Evolutionary conservation across 1,139 yeast genomes (phyloP), one percentile per base, ranked within the genome.

Genomic region (Debaryomyces fabryi): DNA sequence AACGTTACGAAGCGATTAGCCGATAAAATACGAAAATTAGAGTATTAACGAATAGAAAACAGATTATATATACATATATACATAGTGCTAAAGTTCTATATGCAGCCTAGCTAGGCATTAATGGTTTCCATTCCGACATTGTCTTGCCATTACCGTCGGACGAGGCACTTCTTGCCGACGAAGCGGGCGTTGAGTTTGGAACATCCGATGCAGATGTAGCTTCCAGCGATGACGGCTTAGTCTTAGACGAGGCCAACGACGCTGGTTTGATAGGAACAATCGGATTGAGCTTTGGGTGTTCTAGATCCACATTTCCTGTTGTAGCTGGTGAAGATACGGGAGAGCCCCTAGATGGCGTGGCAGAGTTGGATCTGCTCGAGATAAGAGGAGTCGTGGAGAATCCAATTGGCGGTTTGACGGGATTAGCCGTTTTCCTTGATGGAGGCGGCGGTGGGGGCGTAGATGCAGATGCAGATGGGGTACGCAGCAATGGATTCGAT

Each of bases 101-200:
- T 13, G 20, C 13, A 15, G 21, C 61, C 56, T 63, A 79, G 54
- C 78, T 78, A 1, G 85, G 85, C 5, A 77, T 72, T 45, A 81
- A 63, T 6, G 86, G 85, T 48, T 77, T 76, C 86, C 86, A 81
- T 39, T 81, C 81, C 18, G 79, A 70, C 78, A 81, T 68, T n/a
- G 68, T 58, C 55, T 59, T 52, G 21, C 50, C 47, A 32, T 59
- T 51, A 15, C 50, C 46, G 24, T 55, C 60, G 23, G 38, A 35
- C 23, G 49, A 7, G 21, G 20, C 16, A 13, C 35, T 15, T 35
- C 45, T 18, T 5, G 59, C 57, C 21, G 48, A 41, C 18, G 46
- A 33, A 21, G 46, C 34, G 9, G 45, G 43, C 12, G 38, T 32
- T 20, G 44, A 24, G 23, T 35, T 41, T 3, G 38, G 30, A 3